Evolutionary conservation across 2,329 filamentous ascomycete genomes (phyloP).

Genomic region (Hirsutella rhossiliensis): DNA sequence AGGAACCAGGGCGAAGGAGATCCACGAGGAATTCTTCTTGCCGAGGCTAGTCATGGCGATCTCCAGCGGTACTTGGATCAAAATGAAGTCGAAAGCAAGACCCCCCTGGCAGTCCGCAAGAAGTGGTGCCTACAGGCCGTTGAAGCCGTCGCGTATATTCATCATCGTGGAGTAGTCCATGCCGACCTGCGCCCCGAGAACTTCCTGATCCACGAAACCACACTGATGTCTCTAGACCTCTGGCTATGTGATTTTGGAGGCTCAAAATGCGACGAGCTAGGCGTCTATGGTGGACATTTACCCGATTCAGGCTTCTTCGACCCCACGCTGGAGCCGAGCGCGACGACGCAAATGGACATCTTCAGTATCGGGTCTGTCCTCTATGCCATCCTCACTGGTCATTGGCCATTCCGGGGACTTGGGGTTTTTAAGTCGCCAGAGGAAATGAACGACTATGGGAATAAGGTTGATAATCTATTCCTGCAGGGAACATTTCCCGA

Average conservation of each 20-base stretch:
- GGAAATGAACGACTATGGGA: not conserved
- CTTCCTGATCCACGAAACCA: not conserved
- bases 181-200: not conserved
- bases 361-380: not conserved
- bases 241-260: not conserved
- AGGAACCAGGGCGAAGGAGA: not conserved
- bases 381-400: not conserved
- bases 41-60: not conserved
- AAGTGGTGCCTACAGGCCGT: not conserved
- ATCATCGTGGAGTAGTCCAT: not conserved
- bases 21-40: not conserved
- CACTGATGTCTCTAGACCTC: not conserved
- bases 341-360: not conserved
- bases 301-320: not conserved
- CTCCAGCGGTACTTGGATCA: not conserved
- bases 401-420: not conserved
- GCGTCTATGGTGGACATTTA: not conserved
- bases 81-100: not conserved
- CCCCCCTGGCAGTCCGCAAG: not conserved
- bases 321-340: not conserved
- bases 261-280: not conserved
- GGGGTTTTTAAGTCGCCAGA: not conserved
- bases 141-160: not conserved
- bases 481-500: not conserved
- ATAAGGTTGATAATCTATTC: not conserved